Conservation (phyloP, 441 rosid genomes). For the Daphne laureola region DNA sequence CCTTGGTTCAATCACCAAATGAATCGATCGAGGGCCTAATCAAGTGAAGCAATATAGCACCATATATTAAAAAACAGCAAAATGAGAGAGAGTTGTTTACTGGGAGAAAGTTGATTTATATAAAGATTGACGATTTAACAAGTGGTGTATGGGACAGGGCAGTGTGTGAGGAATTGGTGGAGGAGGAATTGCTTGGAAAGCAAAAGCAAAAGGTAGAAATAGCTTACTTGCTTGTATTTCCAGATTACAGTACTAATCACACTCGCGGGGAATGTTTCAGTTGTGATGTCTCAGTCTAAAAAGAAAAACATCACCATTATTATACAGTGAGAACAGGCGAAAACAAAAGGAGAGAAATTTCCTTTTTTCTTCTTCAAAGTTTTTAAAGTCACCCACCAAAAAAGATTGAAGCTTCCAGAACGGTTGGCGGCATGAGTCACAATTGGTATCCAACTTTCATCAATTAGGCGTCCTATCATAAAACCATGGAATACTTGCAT, state of each 20-base stretch:
- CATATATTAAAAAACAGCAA: not conserved
- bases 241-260: constrained; percentile 21
- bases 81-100: too few relatives aligned
- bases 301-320: not conserved
- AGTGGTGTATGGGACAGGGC: too few relatives aligned
- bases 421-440: too few relatives aligned
- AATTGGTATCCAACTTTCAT: too few relatives aligned
- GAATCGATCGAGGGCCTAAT: constrained; percentile 5
- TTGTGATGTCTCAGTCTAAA: constrained; percentile 24
- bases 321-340: too few relatives aligned
- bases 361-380: too few relatives aligned
- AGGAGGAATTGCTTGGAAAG: not conserved
- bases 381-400: too few relatives aligned
- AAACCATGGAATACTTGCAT: too few relatives aligned
- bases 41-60: constrained; percentile 8
- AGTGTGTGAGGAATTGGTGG: constrained; percentile 5
- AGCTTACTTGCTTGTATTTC: constrained; percentile 25
- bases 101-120: not conserved
- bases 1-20: too few relatives aligned
- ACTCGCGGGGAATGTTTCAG: constrained; percentile 22
- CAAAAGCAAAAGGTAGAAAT: constrained; percentile 14
- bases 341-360: too few relatives aligned
- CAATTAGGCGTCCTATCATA: too few relatives aligned
- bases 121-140: not conserved
- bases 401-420: too few relatives aligned